A percentile compares a stretch with the other conserved stretches of the same genome.
These are phyloP conservation scores for Hortaea sp. DNA, from an alignment of 2,329 filamentous ascomycete species.

Conservation along the genomic window DNA sequence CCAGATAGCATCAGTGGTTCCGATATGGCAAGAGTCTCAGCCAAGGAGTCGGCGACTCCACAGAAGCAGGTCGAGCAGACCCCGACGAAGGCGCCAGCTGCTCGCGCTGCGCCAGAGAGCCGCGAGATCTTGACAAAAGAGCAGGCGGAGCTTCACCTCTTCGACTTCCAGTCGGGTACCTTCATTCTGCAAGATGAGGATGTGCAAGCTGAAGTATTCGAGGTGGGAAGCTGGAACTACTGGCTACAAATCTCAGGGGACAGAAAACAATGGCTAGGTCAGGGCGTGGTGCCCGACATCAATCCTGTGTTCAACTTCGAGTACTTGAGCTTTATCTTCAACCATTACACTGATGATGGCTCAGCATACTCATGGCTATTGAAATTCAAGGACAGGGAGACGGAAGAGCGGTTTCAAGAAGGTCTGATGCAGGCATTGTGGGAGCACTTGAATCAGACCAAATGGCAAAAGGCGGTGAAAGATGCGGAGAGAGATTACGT, in stretches of 20 bases:
- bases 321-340: constrained; percentile 98
- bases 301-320: constrained; percentile 99
- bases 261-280: constrained; percentile 75
- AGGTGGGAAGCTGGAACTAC: constrained; percentile 87
- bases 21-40: constrained; percentile 21
- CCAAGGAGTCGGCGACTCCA: constrained; percentile 18
- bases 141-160: constrained; percentile 79
- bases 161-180: constrained; percentile 76
- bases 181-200: constrained; percentile 71
- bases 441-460: constrained; percentile 90
- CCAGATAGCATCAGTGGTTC: constrained; percentile 3
- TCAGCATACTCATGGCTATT: constrained; percentile 92
- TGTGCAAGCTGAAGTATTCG: constrained; percentile 70
- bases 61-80: constrained; percentile 29
- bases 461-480: constrained; percentile 80
- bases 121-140: constrained; percentile 66
- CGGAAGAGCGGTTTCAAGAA: constrained; percentile 79
- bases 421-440: constrained; percentile 91
- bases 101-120: constrained; percentile 53
- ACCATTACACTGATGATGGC: constrained; percentile 81
- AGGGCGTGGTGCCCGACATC: constrained; percentile 77
- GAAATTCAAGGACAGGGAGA: constrained; percentile 74
- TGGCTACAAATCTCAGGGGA: constrained; percentile 78
- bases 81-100: constrained; percentile 51
- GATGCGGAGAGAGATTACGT: constrained; percentile 91